Evolutionary conservation across 2,329 filamentous ascomycete species (phyloP).

Genomic region (Seiridium unicorne): DNA sequence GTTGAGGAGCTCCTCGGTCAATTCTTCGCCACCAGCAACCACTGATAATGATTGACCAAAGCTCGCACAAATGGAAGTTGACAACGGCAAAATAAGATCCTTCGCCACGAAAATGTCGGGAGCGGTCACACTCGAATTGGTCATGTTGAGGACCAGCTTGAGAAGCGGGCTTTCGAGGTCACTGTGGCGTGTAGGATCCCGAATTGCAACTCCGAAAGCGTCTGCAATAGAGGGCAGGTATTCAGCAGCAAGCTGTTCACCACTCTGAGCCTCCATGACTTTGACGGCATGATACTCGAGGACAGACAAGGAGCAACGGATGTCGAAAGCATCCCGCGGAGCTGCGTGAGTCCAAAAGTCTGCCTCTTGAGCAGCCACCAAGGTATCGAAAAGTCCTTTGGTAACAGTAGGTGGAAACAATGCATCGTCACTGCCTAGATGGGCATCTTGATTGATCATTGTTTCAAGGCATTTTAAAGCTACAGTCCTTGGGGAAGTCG

Average conservation of each 20-base stretch:
- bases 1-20: conserved; percentile 57
- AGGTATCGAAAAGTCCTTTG: conserved; percentile 45
- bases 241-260: conserved; percentile 44
- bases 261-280: conserved; percentile 38
- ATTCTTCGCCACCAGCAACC: conserved; percentile 46
- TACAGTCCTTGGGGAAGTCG: conserved; percentile 61
- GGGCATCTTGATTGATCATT: conserved; percentile 49
- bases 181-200: conserved; percentile 32
- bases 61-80: conserved; percentile 47
- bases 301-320: conserved; percentile 44
- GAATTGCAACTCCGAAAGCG: conserved; percentile 39
- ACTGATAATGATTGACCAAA: conserved; percentile 48
- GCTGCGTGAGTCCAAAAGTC: conserved; percentile 35
- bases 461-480: conserved; percentile 63
- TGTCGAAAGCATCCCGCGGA: conserved; percentile 29
- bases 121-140: conserved; percentile 73
- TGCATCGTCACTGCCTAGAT: conserved; percentile 43
- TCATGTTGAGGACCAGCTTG: conserved; percentile 78
- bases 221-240: conserved; percentile 52
- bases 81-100: conserved; percentile 48
- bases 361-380: conserved; percentile 32
- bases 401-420: conserved; percentile 49
- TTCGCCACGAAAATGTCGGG: conserved; percentile 68
- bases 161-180: conserved; percentile 50
- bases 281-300: conserved; percentile 54